Conservation (phyloP, 2,329 filamentous ascomycete species). For the Zymoseptoria crescenta region DNA sequence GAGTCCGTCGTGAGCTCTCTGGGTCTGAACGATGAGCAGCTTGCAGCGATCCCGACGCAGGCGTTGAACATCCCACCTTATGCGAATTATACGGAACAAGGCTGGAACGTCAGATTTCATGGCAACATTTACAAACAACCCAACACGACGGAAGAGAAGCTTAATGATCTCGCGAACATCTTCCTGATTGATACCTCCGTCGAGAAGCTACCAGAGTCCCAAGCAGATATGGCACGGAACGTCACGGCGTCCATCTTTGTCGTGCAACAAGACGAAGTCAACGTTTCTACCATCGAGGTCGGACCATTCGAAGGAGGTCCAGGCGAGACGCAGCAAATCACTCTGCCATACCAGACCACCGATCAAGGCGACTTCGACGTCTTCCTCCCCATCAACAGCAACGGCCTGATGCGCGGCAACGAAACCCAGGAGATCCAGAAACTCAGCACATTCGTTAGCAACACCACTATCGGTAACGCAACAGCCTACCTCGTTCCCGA, state of each 20-base stretch:
- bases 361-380: slow-evolving; percentile 63
- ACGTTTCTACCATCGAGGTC: slow-evolving; percentile 54
- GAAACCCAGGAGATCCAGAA: slow-evolving; percentile 57
- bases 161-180: slow-evolving; percentile 61
- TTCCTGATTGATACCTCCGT: slow-evolving; percentile 62
- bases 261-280: slow-evolving; percentile 60
- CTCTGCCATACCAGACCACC: slow-evolving; percentile 59
- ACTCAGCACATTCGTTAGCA: slow-evolving; percentile 59
- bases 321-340: slow-evolving; percentile 51
- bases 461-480: slow-evolving; percentile 58
- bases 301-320: slow-evolving; percentile 47
- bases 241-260: slow-evolving; percentile 65
- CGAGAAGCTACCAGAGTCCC: slow-evolving; percentile 47
- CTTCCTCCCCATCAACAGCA: slow-evolving; percentile 57
- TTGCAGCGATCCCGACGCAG: slow-evolving; percentile 58
- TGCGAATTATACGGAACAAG: slow-evolving; percentile 69
- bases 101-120: slow-evolving; percentile 69
- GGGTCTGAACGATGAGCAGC: slow-evolving; percentile 50
- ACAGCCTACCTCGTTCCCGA: slow-evolving; percentile 70
- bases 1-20: slow-evolving; percentile 53
- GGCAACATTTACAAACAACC: slow-evolving; percentile 78
- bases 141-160: slow-evolving; percentile 54
- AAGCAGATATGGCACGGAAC: slow-evolving; percentile 64
- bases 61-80: slow-evolving; percentile 60
- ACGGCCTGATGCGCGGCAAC: slow-evolving; percentile 56